Base-by-base conservation (phyloP, 2,329 filamentous ascomycete species). In the Alternaria dauci region DNA sequence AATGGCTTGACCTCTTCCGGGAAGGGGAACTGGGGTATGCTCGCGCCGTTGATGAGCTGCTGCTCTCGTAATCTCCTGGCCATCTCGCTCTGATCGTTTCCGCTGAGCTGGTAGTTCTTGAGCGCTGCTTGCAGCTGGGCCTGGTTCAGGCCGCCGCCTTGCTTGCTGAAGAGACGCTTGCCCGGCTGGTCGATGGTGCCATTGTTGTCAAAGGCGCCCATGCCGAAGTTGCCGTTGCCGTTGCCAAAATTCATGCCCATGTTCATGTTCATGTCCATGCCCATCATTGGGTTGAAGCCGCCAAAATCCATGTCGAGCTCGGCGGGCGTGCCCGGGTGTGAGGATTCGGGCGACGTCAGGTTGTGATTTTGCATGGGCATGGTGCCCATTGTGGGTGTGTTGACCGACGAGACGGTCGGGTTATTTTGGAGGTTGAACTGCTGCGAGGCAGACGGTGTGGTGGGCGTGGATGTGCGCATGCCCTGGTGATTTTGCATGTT, bases 1-100 rank as follows among this genome's bases (percentile, higher is more conserved):
- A 97, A 99, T 0, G 95, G 95, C 81, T 98, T 99, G 73, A 96
- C 93, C 77, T 99, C 94, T 76, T 98, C 94, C 16, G 90, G 75
- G 79, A 80, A 74, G 69, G 79, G 74, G 60, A 75, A 72, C 39
- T 75, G 75, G 14, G 75, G 68, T 23, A 81, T 78, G 65, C 76
- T 78, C 25, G 80, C 80, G 25, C 81, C 80, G 32, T 86, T 86
- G 65, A 88, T 80, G 63, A 89, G 81, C 69, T 89, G 88, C 68
- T 89, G 87, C 71, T 89, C 86, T 43, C 86, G 84, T 53, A 91
- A 85, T 32, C 85, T 84, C 72, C 86, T 85, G 48, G 88, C 91
- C 59, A 93, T 86, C 68, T 94, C 91, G 67, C 89, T 92, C 69
- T 94, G 92, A 52, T 78, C 75, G 57, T 71, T 71, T 26, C 73